phyloP scores from a whole-genome alignment of 495 filamentous ascomycete genomes.

The Xylaria castorea region DNA sequence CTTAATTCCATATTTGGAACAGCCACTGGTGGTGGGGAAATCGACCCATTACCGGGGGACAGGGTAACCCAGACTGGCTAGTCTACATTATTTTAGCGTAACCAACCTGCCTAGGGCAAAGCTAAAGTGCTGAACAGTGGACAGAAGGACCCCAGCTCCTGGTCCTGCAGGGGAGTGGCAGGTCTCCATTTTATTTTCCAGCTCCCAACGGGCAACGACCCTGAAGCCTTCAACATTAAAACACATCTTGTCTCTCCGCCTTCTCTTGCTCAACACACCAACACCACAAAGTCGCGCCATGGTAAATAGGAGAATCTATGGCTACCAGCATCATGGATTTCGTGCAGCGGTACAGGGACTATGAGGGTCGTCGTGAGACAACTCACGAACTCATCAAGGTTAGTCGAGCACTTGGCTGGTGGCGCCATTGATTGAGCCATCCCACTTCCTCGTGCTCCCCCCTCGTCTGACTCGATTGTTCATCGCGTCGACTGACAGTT shows the following conservation, averaged over 20 bases:
- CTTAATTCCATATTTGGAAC: conserved; percentile 27
- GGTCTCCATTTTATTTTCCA: conserved; percentile 32
- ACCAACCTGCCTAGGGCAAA: conserved; percentile 7
- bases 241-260: background rate
- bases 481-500: conserved; percentile 19
- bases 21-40: conserved; percentile 15
- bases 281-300: background rate
- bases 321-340: conserved; percentile 45
- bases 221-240: conserved; percentile 15
- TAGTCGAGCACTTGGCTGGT: conserved; percentile 16
- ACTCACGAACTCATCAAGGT: conserved; percentile 49
- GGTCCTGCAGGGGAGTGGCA: conserved; percentile 15
- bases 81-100: background rate
- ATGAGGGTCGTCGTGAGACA: conserved; percentile 44
- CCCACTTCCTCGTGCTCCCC: conserved; percentile 9
- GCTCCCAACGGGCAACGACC: conserved; percentile 16
- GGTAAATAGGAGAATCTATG: conserved; percentile 18
- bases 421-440: background rate
- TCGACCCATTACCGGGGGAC: background rate
- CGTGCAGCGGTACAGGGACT: conserved; percentile 48
- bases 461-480: background rate
- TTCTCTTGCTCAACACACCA: background rate
- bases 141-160: conserved; percentile 14
- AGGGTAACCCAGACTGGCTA: background rate
- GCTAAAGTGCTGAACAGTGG: background rate